These are phyloP conservation scores for Trypethelium eluteriae DNA, from an alignment of 495 filamentous ascomycete genomes.

Conservation along the genomic window DNA sequence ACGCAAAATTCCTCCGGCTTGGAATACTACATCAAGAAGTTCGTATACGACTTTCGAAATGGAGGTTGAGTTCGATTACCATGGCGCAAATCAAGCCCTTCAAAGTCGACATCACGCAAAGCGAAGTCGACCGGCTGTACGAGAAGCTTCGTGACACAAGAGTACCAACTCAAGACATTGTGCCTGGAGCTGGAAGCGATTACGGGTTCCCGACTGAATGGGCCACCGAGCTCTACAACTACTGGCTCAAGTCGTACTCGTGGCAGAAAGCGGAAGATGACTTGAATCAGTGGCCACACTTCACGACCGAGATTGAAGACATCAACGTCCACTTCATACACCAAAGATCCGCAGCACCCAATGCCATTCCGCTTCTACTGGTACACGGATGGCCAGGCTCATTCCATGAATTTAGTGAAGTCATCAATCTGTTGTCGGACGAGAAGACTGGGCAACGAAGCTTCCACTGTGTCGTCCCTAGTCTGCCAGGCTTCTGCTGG, in stretches of 20 bases:
- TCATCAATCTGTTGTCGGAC: slow-evolving; percentile 27
- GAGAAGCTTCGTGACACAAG: slow-evolving; percentile 20
- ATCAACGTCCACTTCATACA: slow-evolving; percentile 18
- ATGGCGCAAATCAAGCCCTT: slow-evolving; percentile 19
- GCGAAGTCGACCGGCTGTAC: slow-evolving; percentile 22
- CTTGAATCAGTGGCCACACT: slow-evolving; percentile 18
- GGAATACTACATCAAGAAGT: not conserved
- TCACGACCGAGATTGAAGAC: slow-evolving; percentile 16
- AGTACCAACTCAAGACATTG: slow-evolving; percentile 17
- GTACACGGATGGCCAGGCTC: slow-evolving; percentile 39
- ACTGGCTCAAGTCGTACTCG: slow-evolving; percentile 16
- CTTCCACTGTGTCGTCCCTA: slow-evolving; percentile 39
- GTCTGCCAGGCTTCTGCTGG: slow-evolving; percentile 32
- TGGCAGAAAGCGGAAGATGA: slow-evolving; percentile 14
- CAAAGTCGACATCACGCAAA: slow-evolving; percentile 16
- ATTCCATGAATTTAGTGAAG: slow-evolving; percentile 34
- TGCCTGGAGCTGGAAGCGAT: slow-evolving; percentile 18
- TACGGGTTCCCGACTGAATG: slow-evolving; percentile 19
- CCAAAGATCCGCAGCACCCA: slow-evolving; percentile 13
- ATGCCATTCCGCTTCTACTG: slow-evolving; percentile 35
- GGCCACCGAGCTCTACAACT: slow-evolving; percentile 11
- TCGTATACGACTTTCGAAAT: not conserved
- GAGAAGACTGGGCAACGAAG: slow-evolving; percentile 22
- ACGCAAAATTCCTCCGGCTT: not conserved
- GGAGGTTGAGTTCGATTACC: not conserved